A percentile compares a stretch with the other conserved stretches of the same genome.
These are phyloP conservation scores for Cyclotella kingstonii DNA, from an alignment of 108 stramenopile genomes.

Conservation along the genomic window DNA sequence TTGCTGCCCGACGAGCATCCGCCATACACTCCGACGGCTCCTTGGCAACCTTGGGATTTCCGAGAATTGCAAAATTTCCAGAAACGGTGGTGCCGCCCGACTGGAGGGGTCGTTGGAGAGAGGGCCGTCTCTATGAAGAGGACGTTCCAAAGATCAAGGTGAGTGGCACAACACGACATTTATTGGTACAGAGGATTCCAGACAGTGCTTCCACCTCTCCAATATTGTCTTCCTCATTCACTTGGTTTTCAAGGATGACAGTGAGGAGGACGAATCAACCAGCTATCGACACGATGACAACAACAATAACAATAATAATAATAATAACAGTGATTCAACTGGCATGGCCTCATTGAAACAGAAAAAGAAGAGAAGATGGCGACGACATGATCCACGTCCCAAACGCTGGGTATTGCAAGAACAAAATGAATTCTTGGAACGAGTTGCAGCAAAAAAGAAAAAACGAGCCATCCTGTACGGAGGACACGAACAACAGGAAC, in stretches of 20 bases:
- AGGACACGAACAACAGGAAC: background rate
- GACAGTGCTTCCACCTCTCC: background rate
- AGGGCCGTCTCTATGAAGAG: slow-evolving; percentile 72
- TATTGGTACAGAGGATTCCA: background rate
- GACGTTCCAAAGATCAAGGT: slow-evolving; percentile 77
- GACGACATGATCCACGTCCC: slow-evolving; percentile 54
- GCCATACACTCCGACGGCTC: background rate
- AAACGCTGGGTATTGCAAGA: slow-evolving; percentile 83
- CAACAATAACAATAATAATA: slow-evolving; percentile 3
- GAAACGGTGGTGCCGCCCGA: slow-evolving; percentile 65
- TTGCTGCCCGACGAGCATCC: slow-evolving; percentile 21
- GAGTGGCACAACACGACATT: background rate
- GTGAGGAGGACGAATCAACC: slow-evolving; percentile 45
- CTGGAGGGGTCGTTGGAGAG: slow-evolving; percentile 50
- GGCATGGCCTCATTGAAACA: background rate
- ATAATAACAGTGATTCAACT: slow-evolving; percentile 3
- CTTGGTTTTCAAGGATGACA: slow-evolving; percentile 54
- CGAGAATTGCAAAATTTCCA: slow-evolving; percentile 71
- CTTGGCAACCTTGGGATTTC: slow-evolving; percentile 42
- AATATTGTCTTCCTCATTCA: slow-evolving; percentile 11
- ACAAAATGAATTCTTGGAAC: slow-evolving; percentile 73
- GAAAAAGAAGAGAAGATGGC: slow-evolving; percentile 66
- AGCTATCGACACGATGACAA: slow-evolving; percentile 21
- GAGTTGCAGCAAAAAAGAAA: slow-evolving; percentile 57
- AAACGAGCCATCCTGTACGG: slow-evolving; percentile 4